These are phyloP conservation scores for Komagataella ulmi DNA, from an alignment of 805 yeast species.

Conservation along the genomic window DNA sequence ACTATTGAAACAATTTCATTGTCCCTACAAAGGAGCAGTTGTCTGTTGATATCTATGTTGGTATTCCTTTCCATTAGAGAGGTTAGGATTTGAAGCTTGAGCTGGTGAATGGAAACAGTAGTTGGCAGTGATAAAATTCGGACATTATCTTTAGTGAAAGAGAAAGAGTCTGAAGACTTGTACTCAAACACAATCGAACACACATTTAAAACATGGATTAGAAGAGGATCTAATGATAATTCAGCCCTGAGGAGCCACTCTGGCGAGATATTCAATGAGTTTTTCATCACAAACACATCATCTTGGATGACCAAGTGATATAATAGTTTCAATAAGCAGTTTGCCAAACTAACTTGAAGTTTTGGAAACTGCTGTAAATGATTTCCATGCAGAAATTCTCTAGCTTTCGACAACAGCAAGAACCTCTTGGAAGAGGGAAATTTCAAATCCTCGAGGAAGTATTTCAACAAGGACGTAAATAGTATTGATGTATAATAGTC, in stretches of 20 bases:
- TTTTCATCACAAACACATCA: neutral
- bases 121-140: neutral
- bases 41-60: neutral
- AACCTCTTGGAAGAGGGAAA: neutral
- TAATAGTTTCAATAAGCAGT: neutral
- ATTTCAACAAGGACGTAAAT: neutral
- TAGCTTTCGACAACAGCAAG: neutral
- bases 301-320: neutral
- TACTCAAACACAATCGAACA: neutral
- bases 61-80: neutral
- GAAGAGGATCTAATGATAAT: neutral
- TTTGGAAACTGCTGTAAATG: neutral
- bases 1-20: neutral
- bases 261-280: neutral
- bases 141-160: neutral
- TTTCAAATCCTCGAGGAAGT: neutral
- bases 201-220: neutral
- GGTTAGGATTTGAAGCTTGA: neutral
- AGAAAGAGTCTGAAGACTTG: neutral
- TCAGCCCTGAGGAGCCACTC: neutral
- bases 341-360: neutral
- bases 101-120: neutral
- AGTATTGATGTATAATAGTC: neutral
- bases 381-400: neutral
- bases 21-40: neutral